These are phyloP conservation scores for Zymoseptoria brevis DNA, from an alignment of 2,329 filamentous ascomycete genomes.

Conservation along the genomic window DNA sequence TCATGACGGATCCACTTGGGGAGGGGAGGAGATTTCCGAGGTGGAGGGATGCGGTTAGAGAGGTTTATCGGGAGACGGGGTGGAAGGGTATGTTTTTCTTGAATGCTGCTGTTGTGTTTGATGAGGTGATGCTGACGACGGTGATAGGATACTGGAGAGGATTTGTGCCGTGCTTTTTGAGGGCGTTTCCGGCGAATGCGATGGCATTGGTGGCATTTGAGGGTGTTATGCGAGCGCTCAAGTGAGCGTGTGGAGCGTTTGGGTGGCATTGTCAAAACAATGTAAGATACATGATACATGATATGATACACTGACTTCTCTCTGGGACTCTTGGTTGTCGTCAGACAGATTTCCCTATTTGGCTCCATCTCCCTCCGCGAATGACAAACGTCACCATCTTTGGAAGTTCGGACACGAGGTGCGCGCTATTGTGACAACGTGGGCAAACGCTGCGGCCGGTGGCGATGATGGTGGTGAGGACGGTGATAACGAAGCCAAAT, in stretches of 20 bases:
- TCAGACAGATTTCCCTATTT: not conserved
- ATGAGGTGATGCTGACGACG: no score
- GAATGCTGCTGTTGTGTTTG: no score
- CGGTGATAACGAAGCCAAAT: not conserved
- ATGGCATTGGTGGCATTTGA: conserved; percentile 92
- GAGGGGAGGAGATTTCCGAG: conserved; percentile 59
- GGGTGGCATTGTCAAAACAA: not conserved
- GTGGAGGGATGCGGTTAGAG: conserved; percentile 72
- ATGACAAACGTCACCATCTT: not conserved
- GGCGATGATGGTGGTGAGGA: not conserved
- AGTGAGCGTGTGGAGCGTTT: conserved; percentile 3
- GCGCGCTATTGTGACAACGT: not conserved
- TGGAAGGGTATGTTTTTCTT: conserved; percentile 47
- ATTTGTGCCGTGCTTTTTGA: conserved; percentile 84
- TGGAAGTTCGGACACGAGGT: not conserved
- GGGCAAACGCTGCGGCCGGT: not conserved
- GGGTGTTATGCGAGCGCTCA: conserved; percentile 48
- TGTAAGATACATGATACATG: not conserved
- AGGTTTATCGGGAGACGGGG: conserved; percentile 70
- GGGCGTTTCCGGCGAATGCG: conserved; percentile 93
- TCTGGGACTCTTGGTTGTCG: not conserved
- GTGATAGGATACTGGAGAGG: conserved; percentile 66
- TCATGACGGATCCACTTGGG: conserved; percentile 91
- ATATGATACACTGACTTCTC: not conserved
- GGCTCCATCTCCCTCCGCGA: not conserved